Base-by-base conservation (phyloP, 2,329 filamentous ascomycete species). In the Sclerotinia glacialis region DNA sequence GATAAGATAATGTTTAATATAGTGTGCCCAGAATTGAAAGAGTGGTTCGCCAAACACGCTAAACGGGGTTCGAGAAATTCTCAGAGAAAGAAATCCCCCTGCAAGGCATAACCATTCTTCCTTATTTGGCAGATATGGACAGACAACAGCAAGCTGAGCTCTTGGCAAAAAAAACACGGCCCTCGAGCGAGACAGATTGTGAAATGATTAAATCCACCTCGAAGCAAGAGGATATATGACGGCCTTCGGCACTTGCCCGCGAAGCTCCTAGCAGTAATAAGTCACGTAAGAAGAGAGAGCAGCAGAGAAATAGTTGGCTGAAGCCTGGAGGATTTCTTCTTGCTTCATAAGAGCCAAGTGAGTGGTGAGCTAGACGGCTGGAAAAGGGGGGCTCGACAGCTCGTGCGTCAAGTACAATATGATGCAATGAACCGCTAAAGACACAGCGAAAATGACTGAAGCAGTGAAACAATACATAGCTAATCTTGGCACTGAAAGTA, bases 1-100 rank as follows among this genome's bases (percentile, higher is more conserved):
- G 44, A 61, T 49, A 49, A 49, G 31, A 49, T 61, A 26, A 61
- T 61, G 58, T 61, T 26, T 49, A 40, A 61, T 61, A 47, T n/a
- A 49, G n/a, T 21, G 21, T 49, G 44, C 31, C 44, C 44, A 40
- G 58, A 21, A n/a, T 49, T 49, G 14, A 46, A 49, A 47, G 42
- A 49, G 58, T 49, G 44, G 44, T 37, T 61, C 28, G 16, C 14
- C 58, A 61, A 37, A 23, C 58, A 60, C 56, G 21, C 56, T 47
- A 60, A 47, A 34, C 37, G 58, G 58, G 58, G 58, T 49, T 61
- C 58, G 46, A 61, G 28, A 61, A 37, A 23, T 26, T 34, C 58
- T 12, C 42, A 60, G 3, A 26, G 56, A 49, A 60, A 34, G 42
- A 49, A 18, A 37, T 12, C 31, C 31, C 50, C 52, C 31, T 55